A percentile compares a stretch with the other conserved stretches of the same genome.
Conservation (phyloP, 228 moss, liverwort and hornwort species). For the Sphagnum fallax region DNA sequence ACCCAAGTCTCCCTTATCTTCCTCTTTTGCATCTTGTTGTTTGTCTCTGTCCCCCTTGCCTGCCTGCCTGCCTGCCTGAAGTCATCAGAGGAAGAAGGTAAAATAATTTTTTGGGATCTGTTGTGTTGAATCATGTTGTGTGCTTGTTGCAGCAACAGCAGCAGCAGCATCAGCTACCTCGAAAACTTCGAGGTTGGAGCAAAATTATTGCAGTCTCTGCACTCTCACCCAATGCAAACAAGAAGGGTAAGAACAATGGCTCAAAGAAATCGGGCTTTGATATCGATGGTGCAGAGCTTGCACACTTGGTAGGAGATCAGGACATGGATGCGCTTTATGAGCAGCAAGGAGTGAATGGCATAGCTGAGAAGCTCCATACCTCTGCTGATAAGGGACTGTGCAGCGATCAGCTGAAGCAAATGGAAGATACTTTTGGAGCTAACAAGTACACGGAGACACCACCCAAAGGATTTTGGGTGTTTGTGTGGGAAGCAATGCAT, state of each 20-base stretch:
- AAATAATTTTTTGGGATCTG: no score
- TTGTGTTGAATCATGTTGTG: no score
- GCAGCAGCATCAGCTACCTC: no score
- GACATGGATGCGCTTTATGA: slow-evolving; percentile 13
- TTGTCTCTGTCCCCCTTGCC: background rate
- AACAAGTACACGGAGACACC: slow-evolving; percentile 84
- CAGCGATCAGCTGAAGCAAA: slow-evolving; percentile 16
- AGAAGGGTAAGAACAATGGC: background rate
- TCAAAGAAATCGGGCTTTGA: slow-evolving; percentile 5
- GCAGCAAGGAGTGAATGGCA: slow-evolving; percentile 29
- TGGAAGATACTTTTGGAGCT: slow-evolving; percentile 41
- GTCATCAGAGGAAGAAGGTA: background rate
- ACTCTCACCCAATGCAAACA: background rate
- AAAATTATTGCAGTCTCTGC: no score
- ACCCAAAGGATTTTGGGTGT: slow-evolving; percentile 50
- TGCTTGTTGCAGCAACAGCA: no score
- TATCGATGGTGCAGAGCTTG: slow-evolving; percentile 23
- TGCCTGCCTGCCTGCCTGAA: slow-evolving; percentile 6
- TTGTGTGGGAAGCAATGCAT: slow-evolving; percentile 79
- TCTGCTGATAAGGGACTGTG: slow-evolving; percentile 27
- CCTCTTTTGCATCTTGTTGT: background rate
- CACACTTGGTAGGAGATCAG: slow-evolving; percentile 18
- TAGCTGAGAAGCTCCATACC: slow-evolving; percentile 32
- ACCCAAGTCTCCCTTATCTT: background rate
- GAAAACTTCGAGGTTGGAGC: no score